Evolutionary conservation across 768 basidiomycete genomes (phyloP).

Genomic region (Agrocybe pediades): DNA sequence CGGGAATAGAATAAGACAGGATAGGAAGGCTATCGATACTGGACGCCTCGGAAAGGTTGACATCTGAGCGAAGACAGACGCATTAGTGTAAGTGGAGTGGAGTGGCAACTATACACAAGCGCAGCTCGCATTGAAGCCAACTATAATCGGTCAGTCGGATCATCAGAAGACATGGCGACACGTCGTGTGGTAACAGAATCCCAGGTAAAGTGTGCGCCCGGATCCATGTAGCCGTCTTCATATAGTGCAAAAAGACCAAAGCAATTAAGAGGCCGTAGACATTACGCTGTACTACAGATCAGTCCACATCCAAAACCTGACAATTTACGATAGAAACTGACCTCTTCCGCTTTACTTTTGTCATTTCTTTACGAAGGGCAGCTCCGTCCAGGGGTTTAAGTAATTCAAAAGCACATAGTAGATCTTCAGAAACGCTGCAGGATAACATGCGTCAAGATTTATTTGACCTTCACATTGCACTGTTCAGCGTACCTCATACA

Average conservation of each 20-base stretch:
- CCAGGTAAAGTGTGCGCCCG: background rate
- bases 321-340: conserved; percentile 28
- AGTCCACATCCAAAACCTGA: conserved; percentile 9
- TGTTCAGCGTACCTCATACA: conserved; percentile 76
- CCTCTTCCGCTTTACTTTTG: conserved; percentile 98
- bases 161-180: conserved; percentile 16
- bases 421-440: conserved; percentile 90
- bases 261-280: conserved; percentile 24
- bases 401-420: conserved; percentile 96
- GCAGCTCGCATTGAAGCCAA: background rate
- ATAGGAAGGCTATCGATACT: background rate
- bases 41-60: background rate
- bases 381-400: conserved; percentile 95
- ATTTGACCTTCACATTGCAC: background rate
- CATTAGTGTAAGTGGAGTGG: background rate
- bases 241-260: conserved; percentile 1
- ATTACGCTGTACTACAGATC: conserved; percentile 29
- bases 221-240: background rate
- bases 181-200: conserved; percentile 5
- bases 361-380: conserved; percentile 97
- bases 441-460: background rate
- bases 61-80: background rate
- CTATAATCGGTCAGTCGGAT: conserved; percentile 11
- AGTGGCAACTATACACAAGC: conserved; percentile 1
- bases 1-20: too few species aligned